Percentiles rank a stretch among this genome's conserved stretches.
These are phyloP conservation scores for Psilocybe sp. DNA, from an alignment of 768 basidiomycete species.

Conservation along the genomic window DNA sequence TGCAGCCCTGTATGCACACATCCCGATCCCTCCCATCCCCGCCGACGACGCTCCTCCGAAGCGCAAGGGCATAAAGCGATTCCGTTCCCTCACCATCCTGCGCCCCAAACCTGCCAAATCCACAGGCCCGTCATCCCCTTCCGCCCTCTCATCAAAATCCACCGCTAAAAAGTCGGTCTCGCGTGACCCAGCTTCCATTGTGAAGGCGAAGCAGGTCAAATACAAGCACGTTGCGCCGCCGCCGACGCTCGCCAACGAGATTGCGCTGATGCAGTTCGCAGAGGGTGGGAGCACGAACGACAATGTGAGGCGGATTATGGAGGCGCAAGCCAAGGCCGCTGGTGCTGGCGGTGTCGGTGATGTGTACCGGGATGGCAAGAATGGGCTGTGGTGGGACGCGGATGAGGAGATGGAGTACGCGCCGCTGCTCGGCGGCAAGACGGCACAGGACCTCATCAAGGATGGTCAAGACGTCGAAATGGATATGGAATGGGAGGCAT, in stretches of 20 bases:
- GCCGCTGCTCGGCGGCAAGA: conserved; percentile 48
- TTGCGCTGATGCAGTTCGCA: conserved; percentile 66
- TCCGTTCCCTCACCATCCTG: conserved; percentile 47
- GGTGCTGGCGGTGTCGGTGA: conserved; percentile 36
- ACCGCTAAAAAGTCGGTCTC: conserved; percentile 7
- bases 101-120: conserved; percentile 34
- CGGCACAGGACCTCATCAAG: conserved; percentile 23
- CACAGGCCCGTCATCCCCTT: conserved; percentile 17
- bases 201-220: conserved; percentile 28
- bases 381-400: conserved; percentile 68
- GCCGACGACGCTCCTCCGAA: conserved; percentile 13
- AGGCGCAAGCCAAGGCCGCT: conserved; percentile 48
- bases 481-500: conserved; percentile 21
- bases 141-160: conserved; percentile 22
- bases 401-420: conserved; percentile 71
- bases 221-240: conserved; percentile 39
- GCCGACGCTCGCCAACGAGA: conserved; percentile 60
- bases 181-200: too few species aligned
- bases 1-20: conserved; percentile 13
- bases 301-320: conserved; percentile 53
- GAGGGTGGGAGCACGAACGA: conserved; percentile 61
- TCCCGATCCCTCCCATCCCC: conserved; percentile 20
- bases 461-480: conserved; percentile 8
- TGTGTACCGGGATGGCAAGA: conserved; percentile 58
- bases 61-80: conserved; percentile 19